Evolutionary conservation across 495 filamentous ascomycete species (phyloP).

Genomic region (Glonium stellatum): DNA sequence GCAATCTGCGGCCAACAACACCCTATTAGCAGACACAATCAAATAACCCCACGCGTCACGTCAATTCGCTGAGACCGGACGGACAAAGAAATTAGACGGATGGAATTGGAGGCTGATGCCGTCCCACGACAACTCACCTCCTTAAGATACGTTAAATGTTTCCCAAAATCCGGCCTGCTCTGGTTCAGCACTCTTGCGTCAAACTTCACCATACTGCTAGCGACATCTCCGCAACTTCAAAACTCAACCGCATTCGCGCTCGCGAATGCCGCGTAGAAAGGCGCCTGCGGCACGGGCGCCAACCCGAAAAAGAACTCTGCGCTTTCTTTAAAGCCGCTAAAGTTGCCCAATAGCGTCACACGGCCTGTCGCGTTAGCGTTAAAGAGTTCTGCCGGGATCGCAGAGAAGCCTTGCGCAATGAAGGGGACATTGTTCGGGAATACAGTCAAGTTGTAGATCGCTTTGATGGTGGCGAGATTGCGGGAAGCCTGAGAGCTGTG

Average conservation of each 20-base stretch:
- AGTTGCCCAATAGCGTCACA: conserved; percentile 37
- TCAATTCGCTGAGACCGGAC: too few species aligned
- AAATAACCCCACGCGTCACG: too few species aligned
- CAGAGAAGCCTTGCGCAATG: conserved; percentile 27
- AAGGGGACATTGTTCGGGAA: conserved; percentile 40
- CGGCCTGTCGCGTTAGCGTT: conserved; percentile 33
- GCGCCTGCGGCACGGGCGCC: conserved; percentile 5
- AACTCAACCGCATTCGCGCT: conserved; percentile 17
- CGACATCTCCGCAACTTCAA: not conserved
- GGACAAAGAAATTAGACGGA: too few species aligned
- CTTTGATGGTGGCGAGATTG: conserved; percentile 37
- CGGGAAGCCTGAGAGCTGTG: conserved; percentile 13
- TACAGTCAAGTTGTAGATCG: conserved; percentile 40
- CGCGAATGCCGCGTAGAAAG: conserved; percentile 1
- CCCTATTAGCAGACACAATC: too few species aligned
- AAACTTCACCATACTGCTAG: too few species aligned
- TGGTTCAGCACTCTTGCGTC: too few species aligned
- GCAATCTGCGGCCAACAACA: too few species aligned
- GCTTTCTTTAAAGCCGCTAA: conserved; percentile 35
- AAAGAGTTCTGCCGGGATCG: conserved; percentile 37
- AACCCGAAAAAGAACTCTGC: conserved; percentile 28
- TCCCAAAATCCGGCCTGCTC: too few species aligned
- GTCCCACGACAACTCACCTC: too few species aligned
- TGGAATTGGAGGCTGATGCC: too few species aligned
- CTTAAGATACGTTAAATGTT: too few species aligned